Evolutionary conservation across 176 grass and related monocot species (phyloP).

Genomic region (Poa annua): DNA sequence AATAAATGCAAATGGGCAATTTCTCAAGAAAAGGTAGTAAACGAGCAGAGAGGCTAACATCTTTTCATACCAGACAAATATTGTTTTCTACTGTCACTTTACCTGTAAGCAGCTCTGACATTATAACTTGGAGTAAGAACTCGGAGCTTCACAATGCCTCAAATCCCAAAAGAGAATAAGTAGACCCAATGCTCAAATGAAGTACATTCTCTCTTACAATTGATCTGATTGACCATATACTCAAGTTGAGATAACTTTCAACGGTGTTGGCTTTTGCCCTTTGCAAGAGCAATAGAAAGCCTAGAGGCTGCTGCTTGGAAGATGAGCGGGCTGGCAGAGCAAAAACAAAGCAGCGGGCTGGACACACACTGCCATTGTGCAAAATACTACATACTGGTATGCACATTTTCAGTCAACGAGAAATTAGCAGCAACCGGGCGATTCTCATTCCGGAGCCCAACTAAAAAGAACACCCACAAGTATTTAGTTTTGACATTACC

Average conservation of each 20-base stretch:
- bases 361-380: not conserved
- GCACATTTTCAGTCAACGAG: not conserved
- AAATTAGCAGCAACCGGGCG: not conserved
- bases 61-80: no score
- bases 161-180: no score
- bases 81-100: no score
- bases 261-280: slow-evolving; percentile 63
- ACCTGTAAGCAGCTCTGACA: no score
- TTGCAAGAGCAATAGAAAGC: slow-evolving; percentile 66
- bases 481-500: not conserved
- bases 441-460: not conserved
- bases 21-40: no score
- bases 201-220: not conserved
- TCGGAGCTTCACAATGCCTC: no score
- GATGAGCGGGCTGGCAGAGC: slow-evolving; percentile 43
- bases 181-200: not conserved
- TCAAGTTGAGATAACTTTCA: not conserved
- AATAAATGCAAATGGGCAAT: no score
- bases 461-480: not conserved
- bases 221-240: not conserved
- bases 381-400: not conserved
- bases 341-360: slow-evolving; percentile 7
- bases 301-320: slow-evolving; percentile 58
- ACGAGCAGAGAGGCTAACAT: no score
- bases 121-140: no score